A percentile compares a stretch with the other conserved stretches of the same genome.
These are phyloP conservation scores for Aspergillus awamori DNA, from an alignment of 2,329 filamentous ascomycete species.

Conservation along the genomic window DNA sequence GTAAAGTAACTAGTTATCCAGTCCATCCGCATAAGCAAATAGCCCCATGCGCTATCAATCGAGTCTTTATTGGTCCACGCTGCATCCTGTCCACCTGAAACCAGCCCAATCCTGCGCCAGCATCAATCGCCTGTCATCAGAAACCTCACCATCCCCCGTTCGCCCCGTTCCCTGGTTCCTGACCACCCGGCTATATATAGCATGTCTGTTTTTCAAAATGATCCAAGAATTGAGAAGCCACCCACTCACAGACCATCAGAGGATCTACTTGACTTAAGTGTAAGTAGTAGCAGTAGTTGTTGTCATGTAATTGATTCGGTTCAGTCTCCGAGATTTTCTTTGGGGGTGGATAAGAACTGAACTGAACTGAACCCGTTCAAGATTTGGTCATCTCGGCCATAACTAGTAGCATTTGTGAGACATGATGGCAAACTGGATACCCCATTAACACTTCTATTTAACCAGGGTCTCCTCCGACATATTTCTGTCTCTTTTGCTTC, in stretches of 20 bases:
- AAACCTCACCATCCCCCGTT: neutral
- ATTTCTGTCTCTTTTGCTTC: neutral
- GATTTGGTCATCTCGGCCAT: neutral
- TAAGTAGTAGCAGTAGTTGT: too few species aligned
- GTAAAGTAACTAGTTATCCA: too few species aligned
- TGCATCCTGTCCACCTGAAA: neutral
- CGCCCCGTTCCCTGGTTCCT: neutral
- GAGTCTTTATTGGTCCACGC: too few species aligned
- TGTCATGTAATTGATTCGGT: neutral
- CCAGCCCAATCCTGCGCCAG: neutral
- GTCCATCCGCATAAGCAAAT: too few species aligned
- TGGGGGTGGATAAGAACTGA: neutral
- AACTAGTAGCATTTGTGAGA: neutral
- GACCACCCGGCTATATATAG: slow-evolving; percentile 1
- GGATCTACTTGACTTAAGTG: neutral
- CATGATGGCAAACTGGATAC: neutral
- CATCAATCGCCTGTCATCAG: neutral
- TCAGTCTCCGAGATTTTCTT: neutral
- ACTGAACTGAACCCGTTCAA: neutral
- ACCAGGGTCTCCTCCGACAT: neutral
- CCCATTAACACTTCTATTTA: neutral
- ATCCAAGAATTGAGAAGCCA: neutral
- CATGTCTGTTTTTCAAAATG: too few species aligned
- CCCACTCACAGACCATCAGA: neutral
- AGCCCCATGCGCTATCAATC: too few species aligned